Base-by-base conservation (phyloP, 2,329 filamentous ascomycete species). In the Arthrobotrys sinensis region DNA sequence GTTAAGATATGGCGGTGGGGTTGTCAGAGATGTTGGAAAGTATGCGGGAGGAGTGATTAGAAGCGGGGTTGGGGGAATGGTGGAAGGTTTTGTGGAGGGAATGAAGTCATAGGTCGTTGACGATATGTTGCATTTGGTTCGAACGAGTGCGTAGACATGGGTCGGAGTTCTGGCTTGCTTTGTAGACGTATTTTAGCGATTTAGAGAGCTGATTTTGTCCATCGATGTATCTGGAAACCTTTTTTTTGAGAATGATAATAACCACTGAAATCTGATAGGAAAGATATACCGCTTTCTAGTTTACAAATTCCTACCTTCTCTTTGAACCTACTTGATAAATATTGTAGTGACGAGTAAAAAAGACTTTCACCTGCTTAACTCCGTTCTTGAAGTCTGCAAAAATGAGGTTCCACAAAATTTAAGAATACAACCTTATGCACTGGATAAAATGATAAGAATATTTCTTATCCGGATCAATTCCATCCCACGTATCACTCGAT, bases 61-160 rank as follows among this genome's bases (percentile, higher is more conserved):
- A 14, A 78, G 75, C 45, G 67, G 75, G 10, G 62, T 78, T 21
- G 67, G 75, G 3, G 75, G 75, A 2, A 64, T 78, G 28, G 46
- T 78, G 12, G 75, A 78, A 12, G 75, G 75, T 0, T 71, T 77
- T 55, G 73, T 77, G 14, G 67, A 72, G 53, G 75, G 75, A 4
- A 78, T 78, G 75, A 72, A 64, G 19, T 40, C 50, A 11, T 71
- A 46, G 16, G 3, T 4, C 7, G 28, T n/a, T 36, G 52, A 38
- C 5, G 16, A 8, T 57, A 40, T n/a, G 4, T 38, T 43, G 36
- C 14, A 60, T 60, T 40, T 24, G 53, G 21, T 43, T 28, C 24
- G 11, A 3, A 40, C 14, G 21, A 6, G n/a, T 24, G 53, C 34
- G 34, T 60, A 69, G 52, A 60, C 50, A 69, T 68, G 34, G 64